phyloP scores from a whole-genome alignment of 768 basidiomycete species.

The Galerina sulciceps region DNA sequence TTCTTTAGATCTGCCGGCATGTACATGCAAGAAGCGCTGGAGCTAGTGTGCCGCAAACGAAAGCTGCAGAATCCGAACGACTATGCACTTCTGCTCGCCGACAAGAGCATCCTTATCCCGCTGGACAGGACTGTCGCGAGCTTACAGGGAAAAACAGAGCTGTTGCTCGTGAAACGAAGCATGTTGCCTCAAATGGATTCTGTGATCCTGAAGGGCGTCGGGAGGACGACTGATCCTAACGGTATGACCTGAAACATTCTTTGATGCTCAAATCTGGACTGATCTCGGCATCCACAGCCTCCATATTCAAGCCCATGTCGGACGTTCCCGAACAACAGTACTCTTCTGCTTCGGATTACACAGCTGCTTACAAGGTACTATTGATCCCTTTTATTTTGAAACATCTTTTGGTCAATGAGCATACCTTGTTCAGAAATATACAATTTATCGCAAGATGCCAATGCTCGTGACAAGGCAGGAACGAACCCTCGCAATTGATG shows the following conservation, averaged over 20 bases:
- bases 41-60: conserved; percentile 76
- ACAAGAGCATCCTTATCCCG: conserved; percentile 79
- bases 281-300: conserved; percentile 52
- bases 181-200: conserved; percentile 76
- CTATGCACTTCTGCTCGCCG: conserved; percentile 78
- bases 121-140: conserved; percentile 97
- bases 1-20: conserved; percentile 76
- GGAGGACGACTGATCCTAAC: conserved; percentile 88
- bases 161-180: conserved; percentile 79
- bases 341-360: conserved; percentile 73
- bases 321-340: conserved; percentile 68
- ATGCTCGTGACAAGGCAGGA: conserved; percentile 93
- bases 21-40: conserved; percentile 97
- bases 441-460: conserved; percentile 91
- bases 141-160: conserved; percentile 83
- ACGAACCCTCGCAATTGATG: conserved; percentile 91
- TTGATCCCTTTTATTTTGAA: not conserved
- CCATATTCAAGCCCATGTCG: conserved; percentile 89
- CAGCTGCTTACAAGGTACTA: conserved; percentile 83
- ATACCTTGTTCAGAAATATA: conserved; percentile 68
- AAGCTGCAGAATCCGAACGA: conserved; percentile 72
- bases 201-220: conserved; percentile 66
- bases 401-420: not conserved
- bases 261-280: not conserved
- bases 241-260: conserved; percentile 49